Evolutionary conservation across 2,329 filamentous ascomycete genomes (phyloP).

Genomic region (Colletotrichum cereale): DNA sequence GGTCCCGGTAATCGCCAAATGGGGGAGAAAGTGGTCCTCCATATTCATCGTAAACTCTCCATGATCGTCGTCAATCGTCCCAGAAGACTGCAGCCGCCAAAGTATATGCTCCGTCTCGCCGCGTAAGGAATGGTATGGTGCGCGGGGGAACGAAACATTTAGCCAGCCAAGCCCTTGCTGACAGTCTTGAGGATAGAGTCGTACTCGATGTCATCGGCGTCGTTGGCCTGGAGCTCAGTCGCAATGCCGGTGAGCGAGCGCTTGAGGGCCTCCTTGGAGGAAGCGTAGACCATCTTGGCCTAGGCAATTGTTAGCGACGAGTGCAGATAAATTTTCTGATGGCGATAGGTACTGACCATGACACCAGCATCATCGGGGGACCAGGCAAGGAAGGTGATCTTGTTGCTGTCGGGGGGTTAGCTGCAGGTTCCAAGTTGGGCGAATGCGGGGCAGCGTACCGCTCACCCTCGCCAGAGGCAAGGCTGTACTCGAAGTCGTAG

Average conservation of each 20-base stretch:
- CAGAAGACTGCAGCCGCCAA: conserved; percentile 43
- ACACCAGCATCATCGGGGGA: conserved; percentile 84
- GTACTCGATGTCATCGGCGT: conserved; percentile 84
- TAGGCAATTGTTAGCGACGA: conserved; percentile 50
- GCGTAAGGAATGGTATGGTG: conserved; percentile 32
- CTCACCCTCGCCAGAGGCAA: conserved; percentile 78
- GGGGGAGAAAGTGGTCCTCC: conserved; percentile 42
- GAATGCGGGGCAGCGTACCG: conserved; percentile 61
- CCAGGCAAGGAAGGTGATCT: conserved; percentile 84
- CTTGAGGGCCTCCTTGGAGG: conserved; percentile 89
- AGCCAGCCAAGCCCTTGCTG: conserved; percentile 71
- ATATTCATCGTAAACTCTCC: conserved; percentile 44
- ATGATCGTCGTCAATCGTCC: conserved; percentile 44
- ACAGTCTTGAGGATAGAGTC: conserved; percentile 76
- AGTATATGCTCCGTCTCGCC: conserved; percentile 42
- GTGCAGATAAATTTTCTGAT: not conserved
- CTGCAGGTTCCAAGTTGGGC: conserved; percentile 19
- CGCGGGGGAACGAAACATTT: conserved; percentile 44
- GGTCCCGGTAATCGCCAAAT: conserved; percentile 32
- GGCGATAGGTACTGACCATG: conserved; percentile 69
- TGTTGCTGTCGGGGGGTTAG: conserved; percentile 66
- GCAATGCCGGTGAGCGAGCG: conserved; percentile 81
- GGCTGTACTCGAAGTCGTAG: conserved; percentile 85
- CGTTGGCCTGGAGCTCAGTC: conserved; percentile 85
- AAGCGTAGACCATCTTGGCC: conserved; percentile 92